Percentiles rank a stretch among this genome's conserved stretches.
phyloP scores from a whole-genome alignment of 805 yeast species.

The Wickerhamia fluorescens region DNA sequence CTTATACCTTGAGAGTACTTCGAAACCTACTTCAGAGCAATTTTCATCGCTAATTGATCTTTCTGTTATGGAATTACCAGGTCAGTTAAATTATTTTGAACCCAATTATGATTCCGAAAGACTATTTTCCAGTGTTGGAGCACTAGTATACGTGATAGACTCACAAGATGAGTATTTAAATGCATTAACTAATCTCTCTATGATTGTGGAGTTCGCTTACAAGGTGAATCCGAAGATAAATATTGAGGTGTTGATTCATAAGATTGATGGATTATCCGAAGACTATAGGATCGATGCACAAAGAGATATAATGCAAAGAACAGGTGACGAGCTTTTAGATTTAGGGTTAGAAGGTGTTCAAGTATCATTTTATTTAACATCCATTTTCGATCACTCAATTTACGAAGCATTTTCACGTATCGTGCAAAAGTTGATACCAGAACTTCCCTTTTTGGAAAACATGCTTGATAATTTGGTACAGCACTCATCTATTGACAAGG shows the following conservation, averaged over 20 bases:
- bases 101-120: slow-evolving; percentile 75
- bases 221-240: slow-evolving; percentile 78
- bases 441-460: slow-evolving; percentile 80
- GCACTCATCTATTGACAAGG: slow-evolving; percentile 87
- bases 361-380: slow-evolving; percentile 83
- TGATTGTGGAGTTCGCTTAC: slow-evolving; percentile 82
- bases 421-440: slow-evolving; percentile 85
- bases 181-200: slow-evolving; percentile 82
- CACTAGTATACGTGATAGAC: slow-evolving; percentile 90
- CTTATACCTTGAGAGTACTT: slow-evolving; percentile 79
- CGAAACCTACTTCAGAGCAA: slow-evolving; percentile 80
- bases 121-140: slow-evolving; percentile 76
- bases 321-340: slow-evolving; percentile 87
- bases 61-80: slow-evolving; percentile 91
- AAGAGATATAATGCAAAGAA: slow-evolving; percentile 92
- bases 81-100: slow-evolving; percentile 84
- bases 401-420: slow-evolving; percentile 93
- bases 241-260: slow-evolving; percentile 90
- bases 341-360: slow-evolving; percentile 88
- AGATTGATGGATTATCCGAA: slow-evolving; percentile 90
- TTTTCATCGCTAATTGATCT: slow-evolving; percentile 79
- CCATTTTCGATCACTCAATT: slow-evolving; percentile 91
- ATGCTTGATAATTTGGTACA: slow-evolving; percentile 83
- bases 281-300: slow-evolving; percentile 93
- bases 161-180: slow-evolving; percentile 91